Evolutionary conservation across 176 grass and related monocot species (phyloP), one percentile per base, ranked within the genome.

Genomic region (Alloteropsis semialata): DNA sequence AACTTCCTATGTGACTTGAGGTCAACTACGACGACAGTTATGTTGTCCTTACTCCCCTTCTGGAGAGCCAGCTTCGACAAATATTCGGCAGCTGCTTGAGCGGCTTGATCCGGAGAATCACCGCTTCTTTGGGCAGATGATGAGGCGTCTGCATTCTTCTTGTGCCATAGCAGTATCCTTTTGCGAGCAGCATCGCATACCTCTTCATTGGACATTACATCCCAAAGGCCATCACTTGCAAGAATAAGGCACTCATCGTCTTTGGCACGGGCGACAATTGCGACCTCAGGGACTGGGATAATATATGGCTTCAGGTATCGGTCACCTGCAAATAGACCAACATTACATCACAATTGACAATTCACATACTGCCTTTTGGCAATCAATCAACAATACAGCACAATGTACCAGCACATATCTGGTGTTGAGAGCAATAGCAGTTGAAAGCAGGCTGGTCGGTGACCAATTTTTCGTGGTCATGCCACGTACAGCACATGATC

Each of bases 181-280:
- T 81, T 97, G 61, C 89, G 91, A 41, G 91, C 94, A 29, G 85
- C 88, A 24, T 97, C 94, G 24, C 89, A 97, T 18, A 85, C 87
- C 85, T 92, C 94, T 84, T 97, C 94, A 5, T 97, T 92, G 22
- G 94, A 88, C 87, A 97, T 86, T 48, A 94, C 91, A 27, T 97
- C 94, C 94, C 91, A 97, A n/a, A 97, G 88, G 84, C 91, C 91
- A 39, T 97, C 91, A 65, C 89, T 94, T n/a, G 91, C 91, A 63
- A 97, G 79, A 91, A 97, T 73, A 42, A 97, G 94, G 65, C 91
- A 97, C 13, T 97, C 91, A 3, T 94, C 94, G 5, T 92, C 94
- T 86, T 85, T 94, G 32, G 94, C 87, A 14, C 94, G 91, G 25
- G 91, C 68, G 0, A 90, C 61, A 33, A 97, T 28, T 10, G 85